phyloP scores from a whole-genome alignment of 2,329 filamentous ascomycete genomes.

The Colletotrichum costaricense region DNA sequence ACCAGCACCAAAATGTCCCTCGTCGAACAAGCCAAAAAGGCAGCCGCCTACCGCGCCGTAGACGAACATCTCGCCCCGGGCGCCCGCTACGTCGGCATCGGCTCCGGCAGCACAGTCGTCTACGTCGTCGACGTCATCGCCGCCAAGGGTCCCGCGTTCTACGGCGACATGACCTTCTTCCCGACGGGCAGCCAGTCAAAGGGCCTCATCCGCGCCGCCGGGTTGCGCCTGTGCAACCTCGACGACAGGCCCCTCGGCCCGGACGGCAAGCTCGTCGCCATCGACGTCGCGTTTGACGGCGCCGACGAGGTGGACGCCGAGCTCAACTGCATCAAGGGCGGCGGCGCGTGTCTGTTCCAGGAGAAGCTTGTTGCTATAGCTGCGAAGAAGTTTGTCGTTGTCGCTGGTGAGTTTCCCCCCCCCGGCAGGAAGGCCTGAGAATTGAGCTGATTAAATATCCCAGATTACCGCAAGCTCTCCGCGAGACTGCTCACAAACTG shows the following conservation, averaged over 20 bases:
- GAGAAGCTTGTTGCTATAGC: slow-evolving; percentile 94
- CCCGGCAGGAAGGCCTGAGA: too few species aligned
- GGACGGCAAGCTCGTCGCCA: slow-evolving; percentile 56
- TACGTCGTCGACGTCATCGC: slow-evolving; percentile 88
- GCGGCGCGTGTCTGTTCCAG: slow-evolving; percentile 96
- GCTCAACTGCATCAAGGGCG: slow-evolving; percentile 97
- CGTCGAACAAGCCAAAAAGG: slow-evolving; percentile 79
- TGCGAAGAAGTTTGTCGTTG: slow-evolving; percentile 87
- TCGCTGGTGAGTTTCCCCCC: slow-evolving; percentile 70
- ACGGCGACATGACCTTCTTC: slow-evolving; percentile 80
- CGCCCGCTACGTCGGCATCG: slow-evolving; percentile 79
- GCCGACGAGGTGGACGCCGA: slow-evolving; percentile 97
- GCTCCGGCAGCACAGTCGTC: slow-evolving; percentile 83
- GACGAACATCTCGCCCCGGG: slow-evolving; percentile 74
- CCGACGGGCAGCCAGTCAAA: slow-evolving; percentile 94
- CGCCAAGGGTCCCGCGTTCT: slow-evolving; percentile 65
- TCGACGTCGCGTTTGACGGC: slow-evolving; percentile 95
- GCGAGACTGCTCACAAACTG: slow-evolving; percentile 79
- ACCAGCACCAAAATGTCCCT: slow-evolving; percentile 50
- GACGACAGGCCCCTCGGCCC: slow-evolving; percentile 75
- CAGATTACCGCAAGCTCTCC: slow-evolving; percentile 92
- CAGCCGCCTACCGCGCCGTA: slow-evolving; percentile 80
- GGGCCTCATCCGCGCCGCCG: slow-evolving; percentile 83
- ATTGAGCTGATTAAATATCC: neutral
- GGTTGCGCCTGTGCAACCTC: slow-evolving; percentile 81